phyloP scores from a whole-genome alignment of 768 basidiomycete genomes.

The Kwoniella sp. region DNA sequence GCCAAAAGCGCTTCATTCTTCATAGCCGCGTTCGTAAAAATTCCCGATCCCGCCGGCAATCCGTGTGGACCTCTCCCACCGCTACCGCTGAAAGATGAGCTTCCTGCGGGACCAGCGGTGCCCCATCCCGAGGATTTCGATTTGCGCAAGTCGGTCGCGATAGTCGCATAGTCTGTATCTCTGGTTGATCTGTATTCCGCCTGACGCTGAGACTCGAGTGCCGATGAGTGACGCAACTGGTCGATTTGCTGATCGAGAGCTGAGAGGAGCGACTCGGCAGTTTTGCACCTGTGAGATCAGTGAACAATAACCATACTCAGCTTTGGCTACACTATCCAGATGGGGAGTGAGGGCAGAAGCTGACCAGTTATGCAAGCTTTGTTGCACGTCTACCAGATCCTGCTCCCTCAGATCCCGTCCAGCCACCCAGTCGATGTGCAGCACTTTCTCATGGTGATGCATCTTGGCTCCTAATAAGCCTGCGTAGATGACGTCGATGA shows the following conservation, averaged over 20 bases:
- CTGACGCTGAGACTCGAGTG: neutral
- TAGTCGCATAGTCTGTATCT: slow-evolving; percentile 12
- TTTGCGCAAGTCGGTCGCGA: slow-evolving; percentile 4
- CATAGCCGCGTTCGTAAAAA: neutral
- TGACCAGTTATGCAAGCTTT: slow-evolving; percentile 51
- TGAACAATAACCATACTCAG: no score
- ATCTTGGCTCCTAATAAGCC: slow-evolving; percentile 87
- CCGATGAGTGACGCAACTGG: neutral
- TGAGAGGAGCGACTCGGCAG: slow-evolving; percentile 17
- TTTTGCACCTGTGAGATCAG: slow-evolving; percentile 17
- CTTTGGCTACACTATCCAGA: neutral
- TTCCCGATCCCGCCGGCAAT: neutral
- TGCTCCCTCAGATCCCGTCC: slow-evolving; percentile 71
- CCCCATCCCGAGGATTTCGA: neutral
- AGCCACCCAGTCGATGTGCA: slow-evolving; percentile 90
- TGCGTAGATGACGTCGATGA: slow-evolving; percentile 95
- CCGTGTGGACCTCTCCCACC: neutral
- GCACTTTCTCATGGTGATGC: slow-evolving; percentile 84
- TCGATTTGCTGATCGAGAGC: slow-evolving; percentile 17
- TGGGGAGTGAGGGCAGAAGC: slow-evolving; percentile 25
- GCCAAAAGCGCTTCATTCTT: slow-evolving; percentile 11
- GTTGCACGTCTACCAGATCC: slow-evolving; percentile 29
- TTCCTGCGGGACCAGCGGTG: neutral
- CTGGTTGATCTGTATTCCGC: slow-evolving; percentile 7
- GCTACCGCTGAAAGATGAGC: neutral